phyloP scores from a whole-genome alignment of 495 filamentous ascomycete species.

The Trichoderma virens region DNA sequence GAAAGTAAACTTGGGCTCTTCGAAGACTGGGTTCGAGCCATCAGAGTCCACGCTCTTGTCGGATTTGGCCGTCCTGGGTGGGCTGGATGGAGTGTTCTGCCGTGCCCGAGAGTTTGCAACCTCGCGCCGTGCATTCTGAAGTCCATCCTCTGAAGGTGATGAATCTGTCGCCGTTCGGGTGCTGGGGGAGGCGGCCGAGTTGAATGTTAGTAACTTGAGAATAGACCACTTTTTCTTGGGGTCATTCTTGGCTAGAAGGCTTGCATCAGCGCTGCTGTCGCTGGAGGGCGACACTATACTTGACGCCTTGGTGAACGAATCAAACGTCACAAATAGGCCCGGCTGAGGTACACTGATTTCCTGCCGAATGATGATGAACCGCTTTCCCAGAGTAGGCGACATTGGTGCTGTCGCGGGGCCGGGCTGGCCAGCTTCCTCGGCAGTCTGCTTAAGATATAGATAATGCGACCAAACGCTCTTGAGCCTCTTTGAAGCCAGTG shows the following conservation, averaged over 20 bases:
- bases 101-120: constrained; percentile 29
- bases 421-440: constrained; percentile 45
- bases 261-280: constrained; percentile 11
- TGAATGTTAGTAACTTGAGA: constrained; percentile 58
- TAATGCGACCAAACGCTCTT: constrained; percentile 73
- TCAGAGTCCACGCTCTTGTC: constrained; percentile 16
- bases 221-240: constrained; percentile 63
- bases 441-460: constrained; percentile 59
- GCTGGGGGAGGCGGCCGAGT: constrained; percentile 12
- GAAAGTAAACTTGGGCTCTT: constrained; percentile 36
- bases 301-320: constrained; percentile 24
- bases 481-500: constrained; percentile 59
- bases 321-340: constrained; percentile 32
- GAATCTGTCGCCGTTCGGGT: background rate
- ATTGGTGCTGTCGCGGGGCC: constrained; percentile 73
- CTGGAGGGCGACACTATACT: constrained; percentile 6
- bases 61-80: constrained; percentile 26
- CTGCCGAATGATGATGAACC: constrained; percentile 86
- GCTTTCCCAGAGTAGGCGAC: constrained; percentile 80
- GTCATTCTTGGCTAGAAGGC: constrained; percentile 11
- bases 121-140: constrained; percentile 36
- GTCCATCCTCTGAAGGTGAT: constrained; percentile 27
- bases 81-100: constrained; percentile 14
- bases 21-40: constrained; percentile 35
- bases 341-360: constrained; percentile 57